Evolutionary conservation across 2,329 filamentous ascomycete species (phyloP).

Genomic region (Penicillium sp.): DNA sequence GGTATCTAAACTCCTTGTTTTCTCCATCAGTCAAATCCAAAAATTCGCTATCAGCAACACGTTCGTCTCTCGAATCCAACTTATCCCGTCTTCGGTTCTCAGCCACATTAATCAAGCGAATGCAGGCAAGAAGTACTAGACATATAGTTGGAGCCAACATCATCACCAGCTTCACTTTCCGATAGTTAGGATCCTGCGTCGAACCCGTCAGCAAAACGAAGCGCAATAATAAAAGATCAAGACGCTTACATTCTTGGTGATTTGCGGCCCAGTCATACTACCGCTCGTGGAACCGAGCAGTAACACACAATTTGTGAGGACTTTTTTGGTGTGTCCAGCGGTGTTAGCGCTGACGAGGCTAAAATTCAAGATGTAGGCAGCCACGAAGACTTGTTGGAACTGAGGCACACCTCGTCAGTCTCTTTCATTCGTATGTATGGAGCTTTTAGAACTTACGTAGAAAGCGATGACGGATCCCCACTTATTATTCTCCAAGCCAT

Average conservation of each 20-base stretch:
- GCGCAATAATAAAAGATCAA: neutral
- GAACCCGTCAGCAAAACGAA: neutral
- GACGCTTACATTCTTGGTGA: neutral
- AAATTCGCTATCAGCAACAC: neutral
- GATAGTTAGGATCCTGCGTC: neutral
- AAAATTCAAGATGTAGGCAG: no score
- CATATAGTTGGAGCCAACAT: neutral
- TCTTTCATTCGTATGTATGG: no score
- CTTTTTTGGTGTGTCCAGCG: neutral
- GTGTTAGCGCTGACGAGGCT: neutral
- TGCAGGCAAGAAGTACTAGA: neutral
- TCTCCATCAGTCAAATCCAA: neutral
- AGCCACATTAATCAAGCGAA: neutral
- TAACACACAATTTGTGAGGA: neutral
- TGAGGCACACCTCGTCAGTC: no score
- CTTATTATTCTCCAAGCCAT: no score
- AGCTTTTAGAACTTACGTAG: no score
- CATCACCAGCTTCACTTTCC: neutral
- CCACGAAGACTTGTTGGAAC: no score
- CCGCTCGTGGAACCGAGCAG: neutral
- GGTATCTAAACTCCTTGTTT: neutral
- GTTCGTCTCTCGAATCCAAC: neutral
- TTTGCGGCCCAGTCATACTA: neutral
- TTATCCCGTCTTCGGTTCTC: neutral
- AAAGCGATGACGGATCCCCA: no score